Evolutionary conservation across 1,284 basidiomycete species (phyloP).

Genomic region (Melampsora americana): DNA sequence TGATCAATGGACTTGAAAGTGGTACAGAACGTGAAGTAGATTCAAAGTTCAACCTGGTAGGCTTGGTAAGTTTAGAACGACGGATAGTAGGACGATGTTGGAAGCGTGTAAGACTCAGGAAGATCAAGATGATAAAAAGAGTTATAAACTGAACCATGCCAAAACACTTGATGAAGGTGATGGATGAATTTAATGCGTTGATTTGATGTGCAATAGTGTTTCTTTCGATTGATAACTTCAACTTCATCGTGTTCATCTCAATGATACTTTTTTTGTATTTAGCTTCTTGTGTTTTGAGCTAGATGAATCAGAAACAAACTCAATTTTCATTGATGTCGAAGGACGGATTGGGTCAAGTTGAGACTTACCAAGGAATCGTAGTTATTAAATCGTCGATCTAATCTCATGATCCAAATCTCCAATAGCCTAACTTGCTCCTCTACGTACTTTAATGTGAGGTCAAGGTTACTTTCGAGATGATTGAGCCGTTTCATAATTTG

Average conservation of each 20-base stretch:
- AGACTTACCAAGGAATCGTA: constrained; percentile 46
- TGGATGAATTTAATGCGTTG: constrained; percentile 9
- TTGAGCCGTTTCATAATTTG: constrained; percentile 90
- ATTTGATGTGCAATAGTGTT: constrained; percentile 24
- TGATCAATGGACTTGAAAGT: too few relatives aligned
- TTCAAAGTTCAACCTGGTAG: too few relatives aligned
- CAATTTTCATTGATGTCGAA: neutral
- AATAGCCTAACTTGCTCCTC: constrained; percentile 81
- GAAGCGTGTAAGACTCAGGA: constrained; percentile 16
- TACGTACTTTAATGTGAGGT: constrained; percentile 78
- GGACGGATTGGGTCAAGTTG: neutral
- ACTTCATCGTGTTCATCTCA: constrained; percentile 17
- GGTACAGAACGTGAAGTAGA: too few relatives aligned
- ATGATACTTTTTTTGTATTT: neutral
- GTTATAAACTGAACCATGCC: constrained; percentile 33
- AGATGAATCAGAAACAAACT: neutral
- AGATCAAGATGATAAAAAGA: constrained; percentile 15
- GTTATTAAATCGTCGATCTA: constrained; percentile 59
- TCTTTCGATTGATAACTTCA: neutral
- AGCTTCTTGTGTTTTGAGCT: constrained; percentile 7
- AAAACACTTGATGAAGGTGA: constrained; percentile 32
- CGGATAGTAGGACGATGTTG: neutral
- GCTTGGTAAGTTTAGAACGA: too few relatives aligned
- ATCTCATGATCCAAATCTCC: constrained; percentile 68
- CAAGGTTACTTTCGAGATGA: constrained; percentile 81